Conservation (phyloP, 1,139 yeast species). For the Magnusiomyces starmeri region DNA sequence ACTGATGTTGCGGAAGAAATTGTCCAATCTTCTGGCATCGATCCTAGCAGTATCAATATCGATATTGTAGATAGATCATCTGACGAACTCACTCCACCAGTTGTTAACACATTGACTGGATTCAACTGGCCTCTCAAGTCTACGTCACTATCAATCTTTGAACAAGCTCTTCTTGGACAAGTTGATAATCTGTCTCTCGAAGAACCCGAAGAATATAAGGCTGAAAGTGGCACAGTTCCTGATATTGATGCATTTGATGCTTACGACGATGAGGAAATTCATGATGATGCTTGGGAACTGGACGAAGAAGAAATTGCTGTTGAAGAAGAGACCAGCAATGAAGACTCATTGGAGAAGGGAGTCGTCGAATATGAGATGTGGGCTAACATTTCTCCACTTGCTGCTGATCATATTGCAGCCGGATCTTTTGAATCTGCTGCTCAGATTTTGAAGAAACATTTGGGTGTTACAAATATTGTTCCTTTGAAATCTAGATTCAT, state of each 20-base stretch:
- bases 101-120: conserved; percentile 41
- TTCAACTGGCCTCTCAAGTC: conserved; percentile 78
- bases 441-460: conserved; percentile 79
- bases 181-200: conserved; percentile 57
- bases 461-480: conserved; percentile 78
- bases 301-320: conserved; percentile 54
- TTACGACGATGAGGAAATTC: conserved; percentile 32
- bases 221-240: conserved; percentile 20
- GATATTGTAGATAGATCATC: conserved; percentile 37
- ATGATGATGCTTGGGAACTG: conserved; percentile 27
- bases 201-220: conserved; percentile 32
- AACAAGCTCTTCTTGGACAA: conserved; percentile 74
- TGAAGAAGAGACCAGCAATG: conserved; percentile 37
- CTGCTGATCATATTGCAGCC: conserved; percentile 91
- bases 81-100: conserved; percentile 38
- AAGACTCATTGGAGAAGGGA: conserved; percentile 36
- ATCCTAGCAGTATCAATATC: conserved; percentile 57
- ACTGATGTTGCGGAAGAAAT: conserved; percentile 65
- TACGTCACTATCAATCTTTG: conserved; percentile 71
- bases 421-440: conserved; percentile 97
- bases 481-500: conserved; percentile 79
- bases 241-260: conserved; percentile 24
- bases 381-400: conserved; percentile 83
- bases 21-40: conserved; percentile 53
- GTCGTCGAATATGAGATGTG: conserved; percentile 68